These are phyloP conservation scores for Plasmodium fragile DNA, from an alignment of 169 alveolate genomes.

Conservation along the genomic window DNA sequence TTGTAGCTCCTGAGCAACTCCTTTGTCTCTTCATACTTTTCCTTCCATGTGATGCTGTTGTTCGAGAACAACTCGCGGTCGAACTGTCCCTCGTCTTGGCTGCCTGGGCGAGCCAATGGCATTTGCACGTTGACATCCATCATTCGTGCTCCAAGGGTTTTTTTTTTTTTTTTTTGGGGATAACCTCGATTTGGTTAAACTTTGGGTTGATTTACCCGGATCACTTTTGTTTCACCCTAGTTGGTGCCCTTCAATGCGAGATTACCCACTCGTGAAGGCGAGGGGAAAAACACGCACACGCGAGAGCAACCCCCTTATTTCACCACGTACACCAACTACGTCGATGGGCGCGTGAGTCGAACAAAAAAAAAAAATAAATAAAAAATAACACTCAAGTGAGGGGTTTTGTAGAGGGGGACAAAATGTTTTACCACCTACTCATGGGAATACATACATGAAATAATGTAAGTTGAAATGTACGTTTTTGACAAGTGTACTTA, in stretches of 20 bases:
- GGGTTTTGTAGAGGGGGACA: neutral
- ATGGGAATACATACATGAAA: neutral
- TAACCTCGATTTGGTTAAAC: neutral
- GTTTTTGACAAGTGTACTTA: neutral
- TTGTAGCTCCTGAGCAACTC: slow-evolving; percentile 40
- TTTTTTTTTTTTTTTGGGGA: too few relatives aligned
- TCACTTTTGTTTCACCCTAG: neutral
- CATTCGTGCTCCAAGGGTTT: neutral
- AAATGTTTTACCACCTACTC: neutral
- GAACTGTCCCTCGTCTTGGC: slow-evolving; percentile 15
- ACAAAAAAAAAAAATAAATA: neutral
- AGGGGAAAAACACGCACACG: neutral
- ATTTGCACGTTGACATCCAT: neutral
- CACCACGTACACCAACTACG: neutral
- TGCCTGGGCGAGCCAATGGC: neutral
- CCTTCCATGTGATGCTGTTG: slow-evolving; percentile 63
- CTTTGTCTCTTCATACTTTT: slow-evolving; percentile 36
- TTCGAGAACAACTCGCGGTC: slow-evolving; percentile 28
- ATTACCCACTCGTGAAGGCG: neutral
- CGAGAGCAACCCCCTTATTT: neutral
- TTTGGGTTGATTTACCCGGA: neutral
- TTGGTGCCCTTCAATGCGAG: neutral
- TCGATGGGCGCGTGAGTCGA: neutral
- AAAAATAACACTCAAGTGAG: neutral
- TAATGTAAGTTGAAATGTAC: neutral